Conservation (phyloP, 2,329 filamentous ascomycete species). For the Aureobasidium leucospermi region DNA sequence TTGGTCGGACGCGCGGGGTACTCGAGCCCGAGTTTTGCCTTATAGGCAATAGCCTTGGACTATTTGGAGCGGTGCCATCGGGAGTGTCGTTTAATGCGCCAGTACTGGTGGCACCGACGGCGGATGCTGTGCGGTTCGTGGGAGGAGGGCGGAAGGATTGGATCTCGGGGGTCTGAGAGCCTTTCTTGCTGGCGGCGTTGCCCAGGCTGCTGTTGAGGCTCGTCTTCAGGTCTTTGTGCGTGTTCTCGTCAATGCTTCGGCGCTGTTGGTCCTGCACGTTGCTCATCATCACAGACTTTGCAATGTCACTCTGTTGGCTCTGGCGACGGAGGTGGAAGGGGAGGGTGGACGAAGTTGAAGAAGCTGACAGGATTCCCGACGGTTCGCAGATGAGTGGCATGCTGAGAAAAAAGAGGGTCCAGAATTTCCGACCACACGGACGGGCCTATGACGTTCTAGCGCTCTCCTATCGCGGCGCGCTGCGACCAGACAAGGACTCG, state of each 20-base stretch:
- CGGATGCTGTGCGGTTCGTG: slow-evolving; percentile 6
- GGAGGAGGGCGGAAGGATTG: slow-evolving; percentile 8
- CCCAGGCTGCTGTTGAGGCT: slow-evolving; percentile 11
- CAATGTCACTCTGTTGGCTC: slow-evolving; percentile 25
- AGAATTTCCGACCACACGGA: not conserved
- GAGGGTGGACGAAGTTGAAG: slow-evolving; percentile 8
- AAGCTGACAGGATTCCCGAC: slow-evolving; percentile 8
- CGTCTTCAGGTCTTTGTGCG: slow-evolving; percentile 13
- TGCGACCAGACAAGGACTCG: not conserved
- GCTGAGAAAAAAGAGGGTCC: slow-evolving; percentile 9
- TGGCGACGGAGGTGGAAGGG: slow-evolving; percentile 24
- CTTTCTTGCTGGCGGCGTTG: not conserved
- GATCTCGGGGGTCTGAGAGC: not conserved
- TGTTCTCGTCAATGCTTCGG: slow-evolving; percentile 13
- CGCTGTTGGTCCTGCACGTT: slow-evolving; percentile 17
- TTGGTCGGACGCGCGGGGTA: slow-evolving; percentile 79
- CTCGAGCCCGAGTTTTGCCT: slow-evolving; percentile 67
- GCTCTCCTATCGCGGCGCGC: not conserved
- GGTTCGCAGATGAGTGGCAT: slow-evolving; percentile 18
- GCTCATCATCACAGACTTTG: slow-evolving; percentile 24
- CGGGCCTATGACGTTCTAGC: not conserved
- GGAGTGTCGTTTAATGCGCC: slow-evolving; percentile 55
- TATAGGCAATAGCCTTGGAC: slow-evolving; percentile 55
- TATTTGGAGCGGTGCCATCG: slow-evolving; percentile 51
- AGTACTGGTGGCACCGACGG: slow-evolving; percentile 1